phyloP scores from a whole-genome alignment of 2,329 filamentous ascomycete species.

The Coniochaeta ligniaria region DNA sequence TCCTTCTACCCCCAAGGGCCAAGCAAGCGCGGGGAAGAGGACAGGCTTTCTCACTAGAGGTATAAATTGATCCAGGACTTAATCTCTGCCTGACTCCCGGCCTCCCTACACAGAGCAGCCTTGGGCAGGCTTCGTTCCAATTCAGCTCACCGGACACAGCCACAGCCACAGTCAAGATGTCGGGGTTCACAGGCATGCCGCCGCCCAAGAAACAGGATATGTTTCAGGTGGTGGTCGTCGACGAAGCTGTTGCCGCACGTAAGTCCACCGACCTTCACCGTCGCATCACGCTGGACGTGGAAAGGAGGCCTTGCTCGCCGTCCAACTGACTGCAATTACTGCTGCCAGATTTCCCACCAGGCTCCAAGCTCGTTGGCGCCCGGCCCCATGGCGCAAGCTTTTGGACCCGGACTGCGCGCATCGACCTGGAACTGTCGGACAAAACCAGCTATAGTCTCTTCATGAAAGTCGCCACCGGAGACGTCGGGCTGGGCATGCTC shows the following conservation, averaged over 20 bases:
- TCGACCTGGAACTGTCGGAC: neutral
- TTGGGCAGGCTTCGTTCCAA: neutral
- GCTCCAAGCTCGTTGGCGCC: neutral
- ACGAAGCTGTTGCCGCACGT: neutral
- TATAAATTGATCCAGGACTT: too few species aligned
- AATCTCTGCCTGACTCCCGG: too few species aligned
- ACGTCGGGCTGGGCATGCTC: neutral
- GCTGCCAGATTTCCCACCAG: neutral
- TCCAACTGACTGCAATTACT: neutral
- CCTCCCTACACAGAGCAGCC: neutral
- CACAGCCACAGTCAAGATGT: neutral
- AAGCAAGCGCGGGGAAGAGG: neutral
- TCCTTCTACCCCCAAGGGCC: neutral
- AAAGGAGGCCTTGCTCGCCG: too few species aligned
- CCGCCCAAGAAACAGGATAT: neutral
- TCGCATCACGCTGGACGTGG: too few species aligned
- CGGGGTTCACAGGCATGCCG: neutral
- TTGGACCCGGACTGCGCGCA: neutral
- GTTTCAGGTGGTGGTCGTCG: too few species aligned
- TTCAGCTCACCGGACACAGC: neutral
- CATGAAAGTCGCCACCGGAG: neutral
- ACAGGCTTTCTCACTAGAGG: too few species aligned
- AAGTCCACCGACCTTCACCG: neutral
- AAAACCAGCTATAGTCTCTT: neutral
- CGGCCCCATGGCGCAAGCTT: neutral